A percentile compares a stretch with the other conserved stretches of the same genome.
Conservation (phyloP, 257 asterid genomes). For the Osmanthus fragrans region DNA sequence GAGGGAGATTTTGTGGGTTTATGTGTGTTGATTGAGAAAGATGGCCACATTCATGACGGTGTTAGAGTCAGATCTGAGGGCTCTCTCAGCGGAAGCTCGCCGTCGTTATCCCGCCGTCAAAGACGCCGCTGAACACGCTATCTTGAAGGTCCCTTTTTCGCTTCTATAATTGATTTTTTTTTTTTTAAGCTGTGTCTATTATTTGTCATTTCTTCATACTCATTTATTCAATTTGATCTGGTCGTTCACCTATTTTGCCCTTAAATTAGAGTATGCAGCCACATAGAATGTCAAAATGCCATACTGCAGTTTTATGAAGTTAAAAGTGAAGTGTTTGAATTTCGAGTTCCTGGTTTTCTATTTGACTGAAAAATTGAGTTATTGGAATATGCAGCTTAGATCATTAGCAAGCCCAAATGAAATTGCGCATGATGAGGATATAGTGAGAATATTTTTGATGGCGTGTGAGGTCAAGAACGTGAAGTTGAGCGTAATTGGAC, state of each 20-base stretch:
- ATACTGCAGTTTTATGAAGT: neutral
- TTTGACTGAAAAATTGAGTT: conserved; percentile 20
- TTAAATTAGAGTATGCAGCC: conserved; percentile 5
- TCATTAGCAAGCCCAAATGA: conserved; percentile 82
- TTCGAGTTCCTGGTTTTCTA: neutral
- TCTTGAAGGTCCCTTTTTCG: conserved; percentile 57
- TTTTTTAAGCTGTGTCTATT: neutral
- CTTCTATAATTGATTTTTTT: neutral
- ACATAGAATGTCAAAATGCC: neutral
- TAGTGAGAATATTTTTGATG: conserved; percentile 86
- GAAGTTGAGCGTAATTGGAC: conserved; percentile 84
- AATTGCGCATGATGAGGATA: conserved; percentile 83
- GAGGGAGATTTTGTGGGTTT: neutral
- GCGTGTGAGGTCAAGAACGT: conserved; percentile 89
- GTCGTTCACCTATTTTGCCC: conserved; percentile 2
- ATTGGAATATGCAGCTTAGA: conserved; percentile 65
- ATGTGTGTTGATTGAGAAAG: conserved; percentile 13
- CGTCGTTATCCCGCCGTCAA: conserved; percentile 95
- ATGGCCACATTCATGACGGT: conserved; percentile 95
- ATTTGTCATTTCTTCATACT: neutral
- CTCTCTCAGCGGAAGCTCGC: conserved; percentile 97
- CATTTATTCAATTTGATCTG: conserved; percentile 4
- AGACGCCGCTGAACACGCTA: conserved; percentile 99
- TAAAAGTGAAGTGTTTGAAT: neutral
- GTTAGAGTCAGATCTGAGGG: conserved; percentile 97